Conservation (phyloP, 352 stramenopile genomes). For the Peronospora belbahrii region DNA sequence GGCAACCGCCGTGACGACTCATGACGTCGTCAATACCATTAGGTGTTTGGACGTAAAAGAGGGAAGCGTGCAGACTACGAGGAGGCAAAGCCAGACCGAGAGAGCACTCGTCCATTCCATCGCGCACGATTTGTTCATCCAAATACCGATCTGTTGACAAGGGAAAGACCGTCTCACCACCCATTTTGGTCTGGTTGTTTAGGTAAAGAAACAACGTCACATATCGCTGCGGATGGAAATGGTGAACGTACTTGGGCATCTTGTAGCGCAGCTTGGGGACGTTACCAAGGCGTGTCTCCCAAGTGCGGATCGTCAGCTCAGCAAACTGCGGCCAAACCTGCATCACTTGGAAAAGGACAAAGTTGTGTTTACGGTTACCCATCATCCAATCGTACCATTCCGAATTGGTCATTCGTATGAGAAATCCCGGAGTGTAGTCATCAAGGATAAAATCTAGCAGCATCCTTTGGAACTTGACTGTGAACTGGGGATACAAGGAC, state of each 20-base stretch:
- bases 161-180: slow-evolving; percentile 97
- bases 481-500: slow-evolving; percentile 60
- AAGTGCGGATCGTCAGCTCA: slow-evolving; percentile 60
- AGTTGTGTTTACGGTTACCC: slow-evolving; percentile 46
- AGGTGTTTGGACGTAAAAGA: slow-evolving; percentile 82
- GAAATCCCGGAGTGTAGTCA: slow-evolving; percentile 45
- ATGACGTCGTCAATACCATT: slow-evolving; percentile 68
- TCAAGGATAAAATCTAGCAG: slow-evolving; percentile 59
- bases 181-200: slow-evolving; percentile 90
- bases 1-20: slow-evolving; percentile 76
- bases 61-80: slow-evolving; percentile 54
- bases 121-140: slow-evolving; percentile 59
- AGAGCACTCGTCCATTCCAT: slow-evolving; percentile 79
- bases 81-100: slow-evolving; percentile 65
- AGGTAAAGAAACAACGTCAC: slow-evolving; percentile 97
- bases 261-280: slow-evolving; percentile 42
- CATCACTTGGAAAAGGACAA: slow-evolving; percentile 62
- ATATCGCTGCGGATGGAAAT: slow-evolving; percentile 90
- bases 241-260: slow-evolving; percentile 53
- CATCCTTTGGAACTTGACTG: slow-evolving; percentile 50
- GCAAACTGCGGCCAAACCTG: slow-evolving; percentile 48
- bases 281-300: slow-evolving; percentile 44
- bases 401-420: slow-evolving; percentile 48
- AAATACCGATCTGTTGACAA: slow-evolving; percentile 69
- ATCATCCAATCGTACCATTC: slow-evolving; percentile 76